These are phyloP conservation scores for Aspergillus ruber DNA, from an alignment of 2,329 filamentous ascomycete species.

Conservation along the genomic window DNA sequence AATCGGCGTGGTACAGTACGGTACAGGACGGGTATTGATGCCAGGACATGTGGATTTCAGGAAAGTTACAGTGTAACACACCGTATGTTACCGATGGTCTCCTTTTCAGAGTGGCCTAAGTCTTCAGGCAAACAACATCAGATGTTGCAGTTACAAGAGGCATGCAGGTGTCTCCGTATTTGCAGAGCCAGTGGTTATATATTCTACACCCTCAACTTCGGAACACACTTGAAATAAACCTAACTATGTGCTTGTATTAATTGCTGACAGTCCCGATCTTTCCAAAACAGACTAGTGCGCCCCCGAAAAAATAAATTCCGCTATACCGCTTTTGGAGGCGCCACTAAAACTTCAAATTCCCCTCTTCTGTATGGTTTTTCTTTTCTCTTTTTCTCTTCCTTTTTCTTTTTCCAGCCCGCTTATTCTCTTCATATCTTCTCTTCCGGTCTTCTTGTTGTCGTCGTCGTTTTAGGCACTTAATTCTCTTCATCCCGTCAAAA, in stretches of 20 bases:
- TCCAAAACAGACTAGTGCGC: neutral
- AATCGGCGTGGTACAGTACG: neutral
- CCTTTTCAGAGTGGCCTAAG: neutral
- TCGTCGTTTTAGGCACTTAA: conserved; percentile 1
- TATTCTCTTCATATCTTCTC: conserved; percentile 2
- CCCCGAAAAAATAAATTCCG: neutral
- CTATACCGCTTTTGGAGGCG: neutral
- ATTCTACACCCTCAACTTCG: neutral
- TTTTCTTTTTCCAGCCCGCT: conserved; percentile 15
- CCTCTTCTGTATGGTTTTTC: conserved; percentile 11
- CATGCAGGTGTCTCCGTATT: too few relatives aligned
- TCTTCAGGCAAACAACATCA: neutral
- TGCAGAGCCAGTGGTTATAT: neutral
- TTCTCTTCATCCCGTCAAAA: conserved; percentile 45
- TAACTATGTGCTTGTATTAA: neutral
- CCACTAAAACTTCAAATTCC: conserved; percentile 25
- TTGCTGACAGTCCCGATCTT: neutral
- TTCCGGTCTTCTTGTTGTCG: conserved; percentile 17
- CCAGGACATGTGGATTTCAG: too few relatives aligned
- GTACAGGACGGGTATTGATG: neutral
- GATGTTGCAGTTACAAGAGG: too few relatives aligned
- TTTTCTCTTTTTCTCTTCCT: conserved; percentile 23
- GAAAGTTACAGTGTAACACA: too few relatives aligned
- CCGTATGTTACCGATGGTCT: neutral
- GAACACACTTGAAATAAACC: too few relatives aligned